These are phyloP conservation scores for Dorcoceras hygrometricum DNA, from an alignment of 257 asterid species.

Conservation along the genomic window DNA sequence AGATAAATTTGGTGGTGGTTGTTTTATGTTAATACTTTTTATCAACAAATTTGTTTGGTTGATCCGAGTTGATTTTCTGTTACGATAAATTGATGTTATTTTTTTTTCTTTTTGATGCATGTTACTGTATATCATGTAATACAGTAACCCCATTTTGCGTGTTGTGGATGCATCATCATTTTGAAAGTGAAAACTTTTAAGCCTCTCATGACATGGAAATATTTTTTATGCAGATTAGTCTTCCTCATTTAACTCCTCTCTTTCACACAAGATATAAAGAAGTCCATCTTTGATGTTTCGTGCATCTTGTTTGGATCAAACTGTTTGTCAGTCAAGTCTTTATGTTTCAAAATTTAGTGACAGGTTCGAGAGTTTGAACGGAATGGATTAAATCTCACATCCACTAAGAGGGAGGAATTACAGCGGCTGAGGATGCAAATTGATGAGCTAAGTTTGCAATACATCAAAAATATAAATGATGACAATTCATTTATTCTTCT, in stretches of 20 bases:
- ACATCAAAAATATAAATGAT: constrained; percentile 70
- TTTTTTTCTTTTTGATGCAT: too few relatives aligned
- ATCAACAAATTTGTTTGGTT: too few relatives aligned
- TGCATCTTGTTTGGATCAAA: not conserved
- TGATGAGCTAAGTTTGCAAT: constrained; percentile 78
- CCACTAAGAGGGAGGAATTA: constrained; percentile 81
- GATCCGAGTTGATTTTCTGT: too few relatives aligned
- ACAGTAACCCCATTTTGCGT: too few relatives aligned
- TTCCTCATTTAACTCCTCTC: not conserved
- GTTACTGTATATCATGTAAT: too few relatives aligned
- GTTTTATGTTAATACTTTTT: too few relatives aligned
- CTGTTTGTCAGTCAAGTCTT: constrained; percentile 36
- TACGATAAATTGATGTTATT: too few relatives aligned
- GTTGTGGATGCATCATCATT: too few relatives aligned
- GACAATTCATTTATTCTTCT: constrained; percentile 62
- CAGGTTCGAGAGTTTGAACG: constrained; percentile 96
- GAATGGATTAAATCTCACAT: constrained; percentile 79
- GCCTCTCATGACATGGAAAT: too few relatives aligned
- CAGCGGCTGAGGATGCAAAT: constrained; percentile 70
- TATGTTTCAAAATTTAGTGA: constrained; percentile 64
- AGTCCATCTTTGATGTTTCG: not conserved
- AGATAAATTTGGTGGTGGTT: too few relatives aligned
- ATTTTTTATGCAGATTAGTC: not conserved
- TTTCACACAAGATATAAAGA: not conserved
- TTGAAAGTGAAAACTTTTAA: too few relatives aligned